phyloP scores from a whole-genome alignment of 352 stramenopile genomes.

The Phytopythium delawarense region DNA sequence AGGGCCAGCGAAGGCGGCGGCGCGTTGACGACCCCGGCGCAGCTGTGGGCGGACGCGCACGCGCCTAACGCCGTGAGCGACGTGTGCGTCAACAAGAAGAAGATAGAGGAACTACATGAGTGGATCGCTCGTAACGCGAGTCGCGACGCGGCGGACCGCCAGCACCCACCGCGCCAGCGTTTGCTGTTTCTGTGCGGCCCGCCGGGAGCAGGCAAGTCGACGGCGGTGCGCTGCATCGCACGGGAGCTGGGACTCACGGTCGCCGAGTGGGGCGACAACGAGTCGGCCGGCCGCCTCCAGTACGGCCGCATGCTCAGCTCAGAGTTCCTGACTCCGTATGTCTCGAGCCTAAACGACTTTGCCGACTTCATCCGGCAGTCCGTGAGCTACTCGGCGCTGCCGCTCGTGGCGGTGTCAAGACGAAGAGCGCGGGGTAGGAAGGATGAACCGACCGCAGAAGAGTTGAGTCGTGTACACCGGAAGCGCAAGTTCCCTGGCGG shows the following conservation, averaged over 20 bases:
- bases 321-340: constrained; percentile 43
- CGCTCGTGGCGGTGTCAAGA: constrained; percentile 9
- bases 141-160: background rate
- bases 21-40: background rate
- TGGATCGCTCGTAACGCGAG: constrained; percentile 44
- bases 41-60: constrained; percentile 55
- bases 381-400: constrained; percentile 60
- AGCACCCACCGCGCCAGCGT: constrained; percentile 28
- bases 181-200: constrained; percentile 80
- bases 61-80: constrained; percentile 45
- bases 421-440: background rate
- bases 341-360: constrained; percentile 67
- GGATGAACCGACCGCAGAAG: background rate
- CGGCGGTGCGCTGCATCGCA: constrained; percentile 59
- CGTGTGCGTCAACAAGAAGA: constrained; percentile 82
- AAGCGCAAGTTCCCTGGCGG: constrained; percentile 18
- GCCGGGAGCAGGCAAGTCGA: constrained; percentile 79
- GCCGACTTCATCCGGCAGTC: constrained; percentile 73
- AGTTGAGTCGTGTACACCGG: background rate
- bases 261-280: constrained; percentile 76
- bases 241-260: constrained; percentile 36
- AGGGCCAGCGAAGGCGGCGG: background rate
- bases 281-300: constrained; percentile 37
- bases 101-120: constrained; percentile 61
- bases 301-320: constrained; percentile 52